Evolutionary conservation across 345 rosid genomes (phyloP).

Genomic region (Boechera divaricarpa): DNA sequence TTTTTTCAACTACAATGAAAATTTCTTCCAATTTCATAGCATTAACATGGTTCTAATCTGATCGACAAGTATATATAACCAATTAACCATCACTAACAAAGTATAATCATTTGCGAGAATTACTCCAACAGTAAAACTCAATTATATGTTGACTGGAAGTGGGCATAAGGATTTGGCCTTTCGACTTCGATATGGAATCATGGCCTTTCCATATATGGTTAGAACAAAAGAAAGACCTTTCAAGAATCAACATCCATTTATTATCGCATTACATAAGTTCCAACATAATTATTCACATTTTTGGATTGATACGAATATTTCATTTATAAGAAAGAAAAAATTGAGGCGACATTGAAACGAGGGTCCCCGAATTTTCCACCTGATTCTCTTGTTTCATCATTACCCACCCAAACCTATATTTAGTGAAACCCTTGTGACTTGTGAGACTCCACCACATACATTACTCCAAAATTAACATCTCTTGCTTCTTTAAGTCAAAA

Average conservation of each 20-base stretch:
- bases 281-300: constrained; percentile 32
- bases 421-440: constrained; percentile 44
- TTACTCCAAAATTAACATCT: constrained; percentile 32
- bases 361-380: constrained; percentile 41
- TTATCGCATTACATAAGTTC: constrained; percentile 35
- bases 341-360: constrained; percentile 40
- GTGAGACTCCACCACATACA: constrained; percentile 46
- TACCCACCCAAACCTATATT: constrained; percentile 41
- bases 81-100: constrained; percentile 5
- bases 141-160: constrained; percentile 27
- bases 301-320: constrained; percentile 43
- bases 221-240: constrained; percentile 30
- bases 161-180: constrained; percentile 41
- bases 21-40: background rate
- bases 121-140: background rate
- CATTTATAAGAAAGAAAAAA: background rate
- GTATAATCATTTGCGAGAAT: constrained; percentile 1
- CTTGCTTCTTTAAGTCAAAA: constrained; percentile 6
- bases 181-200: constrained; percentile 29
- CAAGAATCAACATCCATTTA: constrained; percentile 30
- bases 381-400: constrained; percentile 48
- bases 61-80: constrained; percentile 4
- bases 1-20: background rate
- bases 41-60: background rate
- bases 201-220: constrained; percentile 45